Evolutionary conservation across 352 stramenopile species (phyloP).

Genomic region (Phytophthora cryptogea): DNA sequence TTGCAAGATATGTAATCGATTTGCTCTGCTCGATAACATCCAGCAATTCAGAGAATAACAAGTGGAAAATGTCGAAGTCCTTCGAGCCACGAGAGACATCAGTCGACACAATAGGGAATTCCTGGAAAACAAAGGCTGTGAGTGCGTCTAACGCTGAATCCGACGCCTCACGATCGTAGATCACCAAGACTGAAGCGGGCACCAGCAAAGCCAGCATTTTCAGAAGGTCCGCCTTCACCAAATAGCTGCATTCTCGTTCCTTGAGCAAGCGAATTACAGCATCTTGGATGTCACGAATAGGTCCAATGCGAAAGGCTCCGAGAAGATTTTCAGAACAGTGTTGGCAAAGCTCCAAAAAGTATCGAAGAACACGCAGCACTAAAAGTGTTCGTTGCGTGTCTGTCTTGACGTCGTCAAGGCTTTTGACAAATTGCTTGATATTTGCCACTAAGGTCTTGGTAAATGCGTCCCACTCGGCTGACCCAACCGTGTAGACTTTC

Average conservation of each 20-base stretch:
- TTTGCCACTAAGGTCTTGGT: conserved; percentile 45
- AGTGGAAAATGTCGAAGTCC: conserved; percentile 65
- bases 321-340: conserved; percentile 41
- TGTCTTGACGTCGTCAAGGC: conserved; percentile 15
- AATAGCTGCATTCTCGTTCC: conserved; percentile 43
- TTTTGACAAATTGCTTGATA: conserved; percentile 50
- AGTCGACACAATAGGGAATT: conserved; percentile 78
- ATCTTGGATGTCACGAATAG: conserved; percentile 48
- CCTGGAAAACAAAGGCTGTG: conserved; percentile 59
- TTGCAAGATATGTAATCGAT: conserved; percentile 45
- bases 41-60: conserved; percentile 60
- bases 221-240: conserved; percentile 67
- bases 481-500: conserved; percentile 39
- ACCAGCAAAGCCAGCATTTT: conserved; percentile 44
- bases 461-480: conserved; percentile 54
- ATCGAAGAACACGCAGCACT: conserved; percentile 47
- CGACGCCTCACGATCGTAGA: conserved; percentile 7
- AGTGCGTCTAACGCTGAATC: conserved; percentile 41
- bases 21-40: conserved; percentile 59
- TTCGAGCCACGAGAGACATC: conserved; percentile 66
- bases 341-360: conserved; percentile 48
- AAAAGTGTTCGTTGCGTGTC: conserved; percentile 45
- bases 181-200: conserved; percentile 17
- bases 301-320: conserved; percentile 27
- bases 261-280: conserved; percentile 44